These are phyloP conservation scores for Pythium pyrilobum DNA, from an alignment of 352 stramenopile genomes.

Conservation along the genomic window DNA sequence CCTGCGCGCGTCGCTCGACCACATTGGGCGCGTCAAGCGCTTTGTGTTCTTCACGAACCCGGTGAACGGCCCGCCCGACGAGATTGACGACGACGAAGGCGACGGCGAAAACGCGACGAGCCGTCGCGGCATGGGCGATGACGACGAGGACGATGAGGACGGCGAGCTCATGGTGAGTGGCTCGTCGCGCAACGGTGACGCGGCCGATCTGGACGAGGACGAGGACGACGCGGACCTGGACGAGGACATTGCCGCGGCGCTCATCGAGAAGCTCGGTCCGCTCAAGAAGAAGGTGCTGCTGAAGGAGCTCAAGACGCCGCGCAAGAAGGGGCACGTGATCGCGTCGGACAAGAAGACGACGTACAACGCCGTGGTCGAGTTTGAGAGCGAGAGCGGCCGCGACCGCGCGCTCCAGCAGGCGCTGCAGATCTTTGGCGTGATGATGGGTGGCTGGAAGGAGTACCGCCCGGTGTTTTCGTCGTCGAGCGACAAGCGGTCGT, in stretches of 20 bases:
- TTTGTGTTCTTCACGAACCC: conserved; percentile 70
- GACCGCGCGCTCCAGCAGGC: conserved; percentile 66
- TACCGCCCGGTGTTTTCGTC: conserved; percentile 77
- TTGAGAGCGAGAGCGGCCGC: conserved; percentile 34
- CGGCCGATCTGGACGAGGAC: neutral
- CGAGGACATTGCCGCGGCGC: conserved; percentile 2
- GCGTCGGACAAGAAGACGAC: conserved; percentile 68
- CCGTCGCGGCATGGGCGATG: neutral
- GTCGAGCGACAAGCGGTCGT: conserved; percentile 32
- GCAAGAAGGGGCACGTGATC: conserved; percentile 62
- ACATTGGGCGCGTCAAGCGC: conserved; percentile 62
- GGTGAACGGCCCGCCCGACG: conserved; percentile 47
- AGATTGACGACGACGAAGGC: conserved; percentile 19
- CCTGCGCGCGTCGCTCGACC: conserved; percentile 50
- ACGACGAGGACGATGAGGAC: conserved; percentile 18
- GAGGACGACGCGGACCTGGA: conserved; percentile 6
- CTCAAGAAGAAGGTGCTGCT: conserved; percentile 12
- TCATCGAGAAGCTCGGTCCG: conserved; percentile 8
- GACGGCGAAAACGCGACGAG: neutral
- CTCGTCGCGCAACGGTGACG: too few species aligned
- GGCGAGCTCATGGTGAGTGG: neutral
- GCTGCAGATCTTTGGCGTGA: conserved; percentile 85
- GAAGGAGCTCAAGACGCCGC: conserved; percentile 37
- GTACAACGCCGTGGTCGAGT: conserved; percentile 76
- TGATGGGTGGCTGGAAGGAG: conserved; percentile 83